Conservation (phyloP, 768 basidiomycete genomes). For the Tylopilus subfusipes region DNA sequence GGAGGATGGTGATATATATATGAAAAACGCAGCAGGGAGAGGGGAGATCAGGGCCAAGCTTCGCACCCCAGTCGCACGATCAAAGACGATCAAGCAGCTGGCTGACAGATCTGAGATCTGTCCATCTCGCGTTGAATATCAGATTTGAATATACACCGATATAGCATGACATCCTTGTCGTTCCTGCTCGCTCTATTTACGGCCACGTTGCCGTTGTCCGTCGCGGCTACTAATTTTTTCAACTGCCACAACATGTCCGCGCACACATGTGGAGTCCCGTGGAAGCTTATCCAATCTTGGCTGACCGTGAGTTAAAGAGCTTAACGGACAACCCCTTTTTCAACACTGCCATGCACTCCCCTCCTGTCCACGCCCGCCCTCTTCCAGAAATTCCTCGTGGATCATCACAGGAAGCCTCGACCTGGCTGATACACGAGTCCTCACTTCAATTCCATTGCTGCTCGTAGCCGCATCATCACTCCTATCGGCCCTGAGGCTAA, state of each 20-base stretch:
- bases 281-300: conserved; percentile 37
- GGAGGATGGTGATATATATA: conserved; percentile 57
- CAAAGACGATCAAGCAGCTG: conserved; percentile 55
- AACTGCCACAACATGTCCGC: conserved; percentile 33
- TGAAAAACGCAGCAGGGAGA: conserved; percentile 37
- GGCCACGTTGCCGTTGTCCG: conserved; percentile 47
- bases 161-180: conserved; percentile 29
- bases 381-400: conserved; percentile 19
- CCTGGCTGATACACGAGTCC: neutral
- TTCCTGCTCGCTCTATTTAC: conserved; percentile 41
- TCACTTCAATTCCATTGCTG: conserved; percentile 6
- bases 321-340: conserved; percentile 37
- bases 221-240: conserved; percentile 39
- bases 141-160: conserved; percentile 38
- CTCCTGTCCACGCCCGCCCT: conserved; percentile 13
- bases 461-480: conserved; percentile 1
- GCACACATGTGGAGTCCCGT: conserved; percentile 33
- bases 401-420: conserved; percentile 23
- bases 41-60: conserved; percentile 43
- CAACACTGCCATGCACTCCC: conserved; percentile 21
- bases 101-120: conserved; percentile 37
- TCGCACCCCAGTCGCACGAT: conserved; percentile 53
- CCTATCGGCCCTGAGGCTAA: conserved; percentile 13
- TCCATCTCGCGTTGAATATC: conserved; percentile 40
- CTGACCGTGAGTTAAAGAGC: conserved; percentile 40